Base-by-base conservation (phyloP, 768 basidiomycete genomes). In the Leccinum longicurvipes region DNA sequence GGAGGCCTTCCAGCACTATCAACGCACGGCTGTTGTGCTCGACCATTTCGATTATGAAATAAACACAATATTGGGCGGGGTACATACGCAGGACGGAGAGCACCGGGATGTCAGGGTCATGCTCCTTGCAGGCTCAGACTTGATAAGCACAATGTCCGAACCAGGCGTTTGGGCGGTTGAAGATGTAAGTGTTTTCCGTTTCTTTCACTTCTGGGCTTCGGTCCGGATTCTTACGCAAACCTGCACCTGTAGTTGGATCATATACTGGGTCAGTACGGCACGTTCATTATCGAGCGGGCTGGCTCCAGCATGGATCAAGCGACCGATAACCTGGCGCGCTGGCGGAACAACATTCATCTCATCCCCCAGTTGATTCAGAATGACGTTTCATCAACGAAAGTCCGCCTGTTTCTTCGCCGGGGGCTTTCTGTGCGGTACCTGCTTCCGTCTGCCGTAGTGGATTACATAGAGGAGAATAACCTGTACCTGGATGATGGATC, bases 61-160 rank as follows among this genome's bases (percentile, higher is more conserved):
- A 67, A 99, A 99, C 73, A 85, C 82, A 6, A 78, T 86, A 36
- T 75, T 87, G 23, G 93, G 93, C 6, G 96, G 94, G 46, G 83
- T 92, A 28, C 75, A 77, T 23, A 85, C 85, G 4, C 79, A 82
- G 61, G 86, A 87, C 68, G 87, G 89, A 50, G 82, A 91, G 76
- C 82, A 81, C 63, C 82, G 87, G 59, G 76, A 81, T 67, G 86
- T 91, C 60, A 86, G 86, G 59, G 80, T 98, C 61, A 91, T 98
- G 88, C 83, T 99, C 41, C 83, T 99, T 52, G 97, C 97, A 5
- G 97, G 97, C n/a, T 94, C 91, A 11, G 97, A 99, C 74, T 79
- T 99, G 64, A 98, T 98, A 72, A 86, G 91, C 65, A 97, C 94
- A 25, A 98, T 99, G 88, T 91, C 91, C 62, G 94, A 98, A 75